These are phyloP conservation scores for Endocalyx cinctus DNA, from an alignment of 2,329 filamentous ascomycete genomes.

Conservation along the genomic window DNA sequence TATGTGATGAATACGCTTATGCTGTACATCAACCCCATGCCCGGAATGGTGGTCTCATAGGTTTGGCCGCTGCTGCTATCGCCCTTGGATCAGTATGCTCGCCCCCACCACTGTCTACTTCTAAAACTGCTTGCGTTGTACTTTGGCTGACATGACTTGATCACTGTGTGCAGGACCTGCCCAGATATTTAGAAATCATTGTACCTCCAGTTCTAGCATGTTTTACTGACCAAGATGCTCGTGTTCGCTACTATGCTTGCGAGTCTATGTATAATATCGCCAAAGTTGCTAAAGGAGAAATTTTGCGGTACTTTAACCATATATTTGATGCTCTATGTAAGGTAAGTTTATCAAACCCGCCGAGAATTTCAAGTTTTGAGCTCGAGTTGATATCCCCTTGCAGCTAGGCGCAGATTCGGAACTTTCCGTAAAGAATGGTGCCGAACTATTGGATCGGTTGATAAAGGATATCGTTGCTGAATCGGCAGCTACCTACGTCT, in stretches of 20 bases:
- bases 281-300: slow-evolving; percentile 97
- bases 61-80: slow-evolving; percentile 90
- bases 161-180: slow-evolving; percentile 63
- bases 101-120: slow-evolving; percentile 69
- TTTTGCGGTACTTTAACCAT: slow-evolving; percentile 94
- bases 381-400: slow-evolving; percentile 4
- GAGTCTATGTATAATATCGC: slow-evolving; percentile 99
- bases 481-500: slow-evolving; percentile 91
- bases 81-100: too few relatives aligned
- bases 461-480: slow-evolving; percentile 96
- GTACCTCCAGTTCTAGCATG: slow-evolving; percentile 95
- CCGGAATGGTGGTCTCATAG: slow-evolving; percentile 92
- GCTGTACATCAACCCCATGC: slow-evolving; percentile 96
- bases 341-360: slow-evolving; percentile 52
- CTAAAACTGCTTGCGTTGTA: slow-evolving; percentile 1
- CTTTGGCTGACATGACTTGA: slow-evolving; percentile 10
- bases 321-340: slow-evolving; percentile 98
- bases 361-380: too few relatives aligned
- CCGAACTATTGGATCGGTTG: slow-evolving; percentile 87
- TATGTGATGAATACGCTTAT: slow-evolving; percentile 97
- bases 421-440: slow-evolving; percentile 95
- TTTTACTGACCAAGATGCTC: slow-evolving; percentile 96
- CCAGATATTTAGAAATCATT: slow-evolving; percentile 86
- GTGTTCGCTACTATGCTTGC: slow-evolving; percentile 96
- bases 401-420: slow-evolving; percentile 94